Evolutionary conservation across 2,329 filamentous ascomycete genomes (phyloP), one percentile per base, ranked within the genome.

Genomic region (Xylariaceae sp.): DNA sequence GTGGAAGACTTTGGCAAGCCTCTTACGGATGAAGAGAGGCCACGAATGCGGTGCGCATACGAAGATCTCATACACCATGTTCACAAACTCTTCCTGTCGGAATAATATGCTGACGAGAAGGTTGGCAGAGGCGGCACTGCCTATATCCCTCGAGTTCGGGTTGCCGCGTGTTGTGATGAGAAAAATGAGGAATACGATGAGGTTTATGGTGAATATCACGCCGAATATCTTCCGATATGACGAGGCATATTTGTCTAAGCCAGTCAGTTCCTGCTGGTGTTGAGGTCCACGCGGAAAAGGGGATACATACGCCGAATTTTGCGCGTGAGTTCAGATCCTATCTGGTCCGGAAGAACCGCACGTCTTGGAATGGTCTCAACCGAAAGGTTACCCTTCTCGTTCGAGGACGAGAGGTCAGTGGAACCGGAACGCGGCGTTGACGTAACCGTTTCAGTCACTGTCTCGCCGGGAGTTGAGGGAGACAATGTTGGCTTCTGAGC

Each of bases 201-300:
- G 65, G 66, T 86, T 86, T 64, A 76, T 67, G 23, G 83, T 66
- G 60, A 81, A 78, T 49, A 83, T 75, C 2, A 81, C 58, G 34
- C 79, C 78, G 69, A 86, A 85, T 11, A 86, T 77, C 4, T 80
- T 78, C 17, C 83, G 77, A 65, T 86, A 86, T 10, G 66, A 67
- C 11, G 66, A 68, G 34, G 68, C 68, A 53, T 70, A 70, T 63
- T 68, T 67, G 56, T 69, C 68, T 69, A 37, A 5, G 10, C 13
- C 10, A 9, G 42, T 67, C 53, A 67, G 62, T 52, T 48, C 10
- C 18, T 34, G 23, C 49, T 37, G 8, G 34, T 48, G 47, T 15
- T 35, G 8, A 55, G 8, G 5, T 17, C 1, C 9, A 10, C 10
- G 10, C 17, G 9, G n/a, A 44, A 18, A 3, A 42, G 51, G 50